Evolutionary conservation across 768 basidiomycete genomes (phyloP).

Genomic region (Leccinum subgranulosum): DNA sequence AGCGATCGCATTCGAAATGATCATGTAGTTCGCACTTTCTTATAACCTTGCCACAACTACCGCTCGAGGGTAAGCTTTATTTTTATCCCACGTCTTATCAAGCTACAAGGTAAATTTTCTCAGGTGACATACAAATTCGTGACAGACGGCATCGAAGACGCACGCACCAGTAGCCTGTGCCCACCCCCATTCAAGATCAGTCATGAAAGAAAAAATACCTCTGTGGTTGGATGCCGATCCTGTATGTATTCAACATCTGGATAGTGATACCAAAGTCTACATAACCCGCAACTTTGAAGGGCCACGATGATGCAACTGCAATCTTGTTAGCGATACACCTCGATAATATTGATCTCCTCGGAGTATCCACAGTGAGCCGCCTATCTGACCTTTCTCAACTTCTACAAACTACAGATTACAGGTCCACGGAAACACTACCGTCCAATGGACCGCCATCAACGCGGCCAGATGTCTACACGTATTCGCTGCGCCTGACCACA

Average conservation of each 20-base stretch:
- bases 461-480: constrained; percentile 75
- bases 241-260: constrained; percentile 33
- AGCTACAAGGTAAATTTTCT: too few relatives aligned
- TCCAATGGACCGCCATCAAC: constrained; percentile 62
- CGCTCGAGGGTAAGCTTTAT: too few relatives aligned
- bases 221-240: constrained; percentile 71
- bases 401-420: constrained; percentile 22
- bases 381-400: background rate
- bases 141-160: background rate
- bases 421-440: constrained; percentile 80
- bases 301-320: constrained; percentile 88
- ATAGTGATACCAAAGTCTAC: background rate
- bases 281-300: constrained; percentile 40
- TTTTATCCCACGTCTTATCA: too few relatives aligned
- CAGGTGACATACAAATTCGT: background rate
- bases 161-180: too few relatives aligned
- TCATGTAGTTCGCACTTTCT: too few relatives aligned
- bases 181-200: background rate
- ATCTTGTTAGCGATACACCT: constrained; percentile 73
- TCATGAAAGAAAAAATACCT: constrained; percentile 15
- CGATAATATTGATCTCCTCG: constrained; percentile 64
- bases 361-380: constrained; percentile 71
- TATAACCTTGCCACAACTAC: too few relatives aligned
- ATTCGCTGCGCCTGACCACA: constrained; percentile 56
- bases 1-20: too few relatives aligned